Percentiles rank a stretch among this genome's conserved stretches.
These are phyloP conservation scores for Saccharomycopsis selenospora DNA, from an alignment of 805 yeast genomes.

Conservation along the genomic window DNA sequence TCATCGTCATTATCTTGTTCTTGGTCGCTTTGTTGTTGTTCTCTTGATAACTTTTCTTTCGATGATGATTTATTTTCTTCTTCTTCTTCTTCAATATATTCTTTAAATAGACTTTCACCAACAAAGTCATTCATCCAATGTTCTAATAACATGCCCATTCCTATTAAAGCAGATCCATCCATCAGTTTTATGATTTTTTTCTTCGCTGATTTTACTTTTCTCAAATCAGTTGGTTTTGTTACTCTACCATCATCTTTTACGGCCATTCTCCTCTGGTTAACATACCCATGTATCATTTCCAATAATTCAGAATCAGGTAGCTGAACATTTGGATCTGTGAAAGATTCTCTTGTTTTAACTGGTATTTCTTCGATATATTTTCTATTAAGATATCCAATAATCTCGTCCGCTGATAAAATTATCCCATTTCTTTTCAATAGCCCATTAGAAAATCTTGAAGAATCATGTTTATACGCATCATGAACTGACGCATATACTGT, in stretches of 20 bases:
- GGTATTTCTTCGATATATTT: constrained; percentile 4
- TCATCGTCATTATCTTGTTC: too few relatives aligned
- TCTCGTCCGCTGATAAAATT: constrained; percentile 12
- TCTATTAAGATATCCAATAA: not conserved
- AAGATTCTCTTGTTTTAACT: constrained; percentile 1
- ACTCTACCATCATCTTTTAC: not conserved
- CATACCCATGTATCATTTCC: constrained; percentile 15
- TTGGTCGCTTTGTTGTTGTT: not conserved
- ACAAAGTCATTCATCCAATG: constrained; percentile 14
- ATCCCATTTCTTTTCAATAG: not conserved
- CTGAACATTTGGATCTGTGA: not conserved
- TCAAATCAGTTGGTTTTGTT: not conserved
- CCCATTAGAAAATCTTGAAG: not conserved
- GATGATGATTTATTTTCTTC: not conserved
- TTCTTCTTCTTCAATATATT: not conserved
- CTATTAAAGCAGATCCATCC: constrained; percentile 19
- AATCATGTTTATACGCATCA: not conserved
- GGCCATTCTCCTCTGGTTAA: not conserved
- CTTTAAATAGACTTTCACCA: not conserved
- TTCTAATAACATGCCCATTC: constrained; percentile 18
- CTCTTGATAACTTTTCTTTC: not conserved
- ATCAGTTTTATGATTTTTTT: not conserved
- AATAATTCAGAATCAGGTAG: constrained; percentile 16
- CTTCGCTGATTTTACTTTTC: not conserved
- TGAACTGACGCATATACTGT: not conserved